Percentiles rank a stretch among this genome's conserved stretches.
Conservation (phyloP, 495 filamentous ascomycete species). For the Antarctomyces pellizariae region DNA sequence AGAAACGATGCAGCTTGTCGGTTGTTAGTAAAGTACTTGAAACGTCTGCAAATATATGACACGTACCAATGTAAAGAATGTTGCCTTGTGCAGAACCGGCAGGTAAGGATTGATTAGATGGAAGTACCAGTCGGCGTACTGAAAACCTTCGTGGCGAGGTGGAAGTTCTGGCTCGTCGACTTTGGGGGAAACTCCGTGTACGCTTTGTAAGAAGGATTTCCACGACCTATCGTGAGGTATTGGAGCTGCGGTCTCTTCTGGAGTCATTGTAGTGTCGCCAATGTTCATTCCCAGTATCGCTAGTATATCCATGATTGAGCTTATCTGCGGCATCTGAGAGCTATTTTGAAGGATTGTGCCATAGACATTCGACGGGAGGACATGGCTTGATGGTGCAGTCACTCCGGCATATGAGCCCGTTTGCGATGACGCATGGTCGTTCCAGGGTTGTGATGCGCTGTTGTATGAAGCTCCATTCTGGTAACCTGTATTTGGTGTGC, state of each 20-base stretch:
- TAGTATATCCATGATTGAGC: too few relatives aligned
- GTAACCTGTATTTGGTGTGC: slow-evolving; percentile 10
- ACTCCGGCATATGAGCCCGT: slow-evolving; percentile 49
- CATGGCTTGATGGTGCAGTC: slow-evolving; percentile 33
- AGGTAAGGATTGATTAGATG: slow-evolving; percentile 45
- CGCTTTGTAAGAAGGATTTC: slow-evolving; percentile 35
- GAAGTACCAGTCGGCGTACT: slow-evolving; percentile 50
- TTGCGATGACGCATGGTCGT: slow-evolving; percentile 11
- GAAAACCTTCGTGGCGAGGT: slow-evolving; percentile 28
- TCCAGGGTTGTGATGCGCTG: slow-evolving; percentile 3
- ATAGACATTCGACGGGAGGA: slow-evolving; percentile 52
- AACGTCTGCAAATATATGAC: slow-evolving; percentile 1
- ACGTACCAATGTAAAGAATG: slow-evolving; percentile 40
- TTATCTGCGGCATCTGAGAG: too few relatives aligned
- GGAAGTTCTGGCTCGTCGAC: slow-evolving; percentile 31
- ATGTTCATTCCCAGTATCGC: slow-evolving; percentile 56
- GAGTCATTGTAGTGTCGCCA: slow-evolving; percentile 47
- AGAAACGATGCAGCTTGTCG: slow-evolving; percentile 30
- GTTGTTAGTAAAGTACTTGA: slow-evolving; percentile 4
- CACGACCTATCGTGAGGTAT: slow-evolving; percentile 42
- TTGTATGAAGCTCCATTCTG: slow-evolving; percentile 4
- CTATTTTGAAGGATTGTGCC: slow-evolving; percentile 47
- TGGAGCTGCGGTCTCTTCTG: slow-evolving; percentile 36
- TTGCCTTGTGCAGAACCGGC: slow-evolving; percentile 46
- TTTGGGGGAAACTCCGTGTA: slow-evolving; percentile 30